phyloP scores from a whole-genome alignment of 1,284 basidiomycete species.

The Pascua sp. region DNA sequence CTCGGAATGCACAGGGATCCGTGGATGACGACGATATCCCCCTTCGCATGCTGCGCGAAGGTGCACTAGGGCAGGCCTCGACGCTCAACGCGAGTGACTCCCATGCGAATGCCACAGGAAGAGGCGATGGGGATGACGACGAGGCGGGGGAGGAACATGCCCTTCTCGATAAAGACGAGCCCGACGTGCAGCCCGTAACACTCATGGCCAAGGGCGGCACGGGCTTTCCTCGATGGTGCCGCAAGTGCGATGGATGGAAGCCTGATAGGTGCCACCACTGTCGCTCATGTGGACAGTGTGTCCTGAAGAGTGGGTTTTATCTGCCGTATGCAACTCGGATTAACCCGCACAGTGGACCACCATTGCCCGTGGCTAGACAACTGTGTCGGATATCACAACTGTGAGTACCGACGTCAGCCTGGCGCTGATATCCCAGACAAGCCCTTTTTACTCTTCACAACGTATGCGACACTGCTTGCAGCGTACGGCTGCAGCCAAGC shows the following conservation, averaged over 20 bases:
- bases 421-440: slow-evolving; percentile 53
- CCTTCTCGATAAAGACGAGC: slow-evolving; percentile 8
- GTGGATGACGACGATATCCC: slow-evolving; percentile 33
- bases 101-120: not conserved
- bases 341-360: slow-evolving; percentile 58
- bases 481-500: slow-evolving; percentile 62
- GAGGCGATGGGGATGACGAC: not conserved
- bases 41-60: slow-evolving; percentile 25
- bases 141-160: slow-evolving; percentile 8
- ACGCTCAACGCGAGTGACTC: not conserved
- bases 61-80: not conserved
- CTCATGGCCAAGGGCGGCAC: slow-evolving; percentile 37
- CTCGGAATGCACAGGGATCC: not conserved
- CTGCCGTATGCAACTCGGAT: not conserved
- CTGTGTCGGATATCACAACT: slow-evolving; percentile 80
- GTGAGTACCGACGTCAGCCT: slow-evolving; percentile 16
- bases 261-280: slow-evolving; percentile 83
- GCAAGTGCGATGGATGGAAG: slow-evolving; percentile 54
- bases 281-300: slow-evolving; percentile 68
- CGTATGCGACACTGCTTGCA: slow-evolving; percentile 63
- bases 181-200: not conserved
- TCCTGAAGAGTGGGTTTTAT: slow-evolving; percentile 73
- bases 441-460: slow-evolving; percentile 77
- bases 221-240: slow-evolving; percentile 42
- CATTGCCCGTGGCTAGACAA: slow-evolving; percentile 84